Percentiles rank a stretch among this genome's conserved stretches.
Conservation (phyloP, 176 grass and related monocot species). For the Tillandsia leiboldiana region DNA sequence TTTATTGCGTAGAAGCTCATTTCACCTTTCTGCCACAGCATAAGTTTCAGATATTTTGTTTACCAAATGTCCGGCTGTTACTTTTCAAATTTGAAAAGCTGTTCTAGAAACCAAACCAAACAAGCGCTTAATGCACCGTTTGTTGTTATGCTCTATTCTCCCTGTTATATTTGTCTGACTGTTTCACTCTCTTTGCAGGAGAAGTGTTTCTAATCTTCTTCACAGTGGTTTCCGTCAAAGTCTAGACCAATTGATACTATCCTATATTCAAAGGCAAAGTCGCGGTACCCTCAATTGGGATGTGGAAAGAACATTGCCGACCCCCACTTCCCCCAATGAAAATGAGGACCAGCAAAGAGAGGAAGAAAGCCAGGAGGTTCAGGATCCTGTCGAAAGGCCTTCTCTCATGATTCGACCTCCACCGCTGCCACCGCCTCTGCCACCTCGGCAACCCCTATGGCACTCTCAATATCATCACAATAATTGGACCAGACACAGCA, state of each 20-base stretch:
- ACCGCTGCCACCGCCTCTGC: constrained; percentile 63
- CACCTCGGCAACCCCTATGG: constrained; percentile 71
- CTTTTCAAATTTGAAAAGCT: too few species aligned
- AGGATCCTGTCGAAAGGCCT: constrained; percentile 28
- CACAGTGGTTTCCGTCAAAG: constrained; percentile 86
- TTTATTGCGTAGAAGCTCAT: too few species aligned
- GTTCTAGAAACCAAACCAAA: too few species aligned
- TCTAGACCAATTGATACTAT: constrained; percentile 75
- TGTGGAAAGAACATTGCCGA: constrained; percentile 41
- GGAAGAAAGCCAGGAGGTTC: constrained; percentile 24
- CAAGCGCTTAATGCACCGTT: neutral
- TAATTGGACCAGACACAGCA: constrained; percentile 82
- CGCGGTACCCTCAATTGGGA: constrained; percentile 56
- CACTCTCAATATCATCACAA: constrained; percentile 59
- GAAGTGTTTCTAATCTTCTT: constrained; percentile 96
- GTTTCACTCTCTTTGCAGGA: constrained; percentile 38
- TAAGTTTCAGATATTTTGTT: too few species aligned
- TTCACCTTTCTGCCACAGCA: too few species aligned
- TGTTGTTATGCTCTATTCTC: neutral
- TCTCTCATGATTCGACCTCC: constrained; percentile 59
- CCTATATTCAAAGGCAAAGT: constrained; percentile 73
- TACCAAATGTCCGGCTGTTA: too few species aligned
- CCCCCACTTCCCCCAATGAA: constrained; percentile 30
- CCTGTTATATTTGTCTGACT: constrained; percentile 4
- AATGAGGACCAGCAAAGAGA: constrained; percentile 18